phyloP scores from a whole-genome alignment of 345 rosid genomes.

The Lumnitzera littorea region DNA sequence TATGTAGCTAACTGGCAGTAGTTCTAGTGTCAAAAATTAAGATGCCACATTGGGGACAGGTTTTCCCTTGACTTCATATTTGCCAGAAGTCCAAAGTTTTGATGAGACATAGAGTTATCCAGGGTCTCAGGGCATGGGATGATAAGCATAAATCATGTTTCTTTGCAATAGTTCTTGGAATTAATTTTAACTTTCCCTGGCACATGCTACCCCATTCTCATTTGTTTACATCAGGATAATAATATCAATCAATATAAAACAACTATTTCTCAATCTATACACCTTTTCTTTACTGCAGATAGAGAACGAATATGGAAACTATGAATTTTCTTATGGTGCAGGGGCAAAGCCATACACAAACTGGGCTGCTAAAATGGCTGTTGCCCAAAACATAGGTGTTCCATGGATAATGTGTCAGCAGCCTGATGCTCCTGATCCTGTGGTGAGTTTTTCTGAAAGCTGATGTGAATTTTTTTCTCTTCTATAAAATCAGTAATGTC shows the following conservation, averaged over 20 bases:
- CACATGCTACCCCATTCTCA: too few species aligned
- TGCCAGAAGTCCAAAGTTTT: background rate
- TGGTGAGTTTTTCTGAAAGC: slow-evolving; percentile 39
- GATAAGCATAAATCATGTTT: too few species aligned
- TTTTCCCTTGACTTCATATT: background rate
- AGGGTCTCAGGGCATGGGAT: background rate
- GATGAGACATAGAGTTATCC: background rate
- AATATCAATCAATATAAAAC: too few species aligned
- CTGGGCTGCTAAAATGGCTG: slow-evolving; percentile 94
- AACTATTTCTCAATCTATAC: background rate
- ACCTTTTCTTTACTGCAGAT: slow-evolving; percentile 39
- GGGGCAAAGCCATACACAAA: slow-evolving; percentile 66
- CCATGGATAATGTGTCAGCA: slow-evolving; percentile 99
- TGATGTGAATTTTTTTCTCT: too few species aligned
- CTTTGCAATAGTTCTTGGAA: too few species aligned
- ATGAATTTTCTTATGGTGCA: slow-evolving; percentile 55
- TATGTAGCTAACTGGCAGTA: too few species aligned
- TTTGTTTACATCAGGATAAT: too few species aligned
- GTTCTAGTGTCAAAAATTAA: too few species aligned
- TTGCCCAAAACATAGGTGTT: slow-evolving; percentile 73
- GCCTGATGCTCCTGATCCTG: slow-evolving; percentile 62
- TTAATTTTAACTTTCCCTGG: too few species aligned
- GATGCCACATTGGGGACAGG: too few species aligned
- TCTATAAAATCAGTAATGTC: too few species aligned
- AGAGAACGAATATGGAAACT: slow-evolving; percentile 81